Percentiles rank a stretch among this genome's conserved stretches.
Conservation (phyloP, 2,329 filamentous ascomycete species). For the Cordyceps tenuipes region DNA sequence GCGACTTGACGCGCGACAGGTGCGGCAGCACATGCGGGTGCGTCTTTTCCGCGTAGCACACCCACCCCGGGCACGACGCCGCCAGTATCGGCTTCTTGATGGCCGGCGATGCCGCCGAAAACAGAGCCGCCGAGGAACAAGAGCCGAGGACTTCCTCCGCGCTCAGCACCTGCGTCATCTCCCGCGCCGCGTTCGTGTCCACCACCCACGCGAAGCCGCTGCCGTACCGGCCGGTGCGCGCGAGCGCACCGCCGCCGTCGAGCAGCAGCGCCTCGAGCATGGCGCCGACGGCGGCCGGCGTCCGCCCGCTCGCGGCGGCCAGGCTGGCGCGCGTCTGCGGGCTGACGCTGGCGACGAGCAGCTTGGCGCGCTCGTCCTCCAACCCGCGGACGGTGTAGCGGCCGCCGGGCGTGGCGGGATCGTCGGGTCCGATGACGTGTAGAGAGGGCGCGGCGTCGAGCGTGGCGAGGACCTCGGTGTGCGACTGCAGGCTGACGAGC, state of each 20-base stretch:
- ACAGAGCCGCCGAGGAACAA: too few species aligned
- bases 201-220: slow-evolving; percentile 79
- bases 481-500: slow-evolving; percentile 89
- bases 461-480: slow-evolving; percentile 78
- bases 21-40: slow-evolving; percentile 90
- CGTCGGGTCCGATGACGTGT: slow-evolving; percentile 27
- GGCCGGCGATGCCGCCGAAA: background rate
- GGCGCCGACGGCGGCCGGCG: slow-evolving; percentile 62
- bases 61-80: slow-evolving; percentile 83
- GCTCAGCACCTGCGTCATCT: slow-evolving; percentile 73
- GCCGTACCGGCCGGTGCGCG: slow-evolving; percentile 57
- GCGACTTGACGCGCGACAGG: slow-evolving; percentile 84
- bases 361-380: slow-evolving; percentile 53
- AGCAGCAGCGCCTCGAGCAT: slow-evolving; percentile 75
- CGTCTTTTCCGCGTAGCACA: slow-evolving; percentile 97
- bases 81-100: slow-evolving; percentile 61
- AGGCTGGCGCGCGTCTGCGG: slow-evolving; percentile 86
- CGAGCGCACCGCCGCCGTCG: slow-evolving; percentile 57
- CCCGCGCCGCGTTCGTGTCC: slow-evolving; percentile 77
- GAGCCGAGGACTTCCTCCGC: slow-evolving; percentile 59
- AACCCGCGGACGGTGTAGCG: slow-evolving; percentile 38
- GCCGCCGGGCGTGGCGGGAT: slow-evolving; percentile 21
- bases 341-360: slow-evolving; percentile 89
- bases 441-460: slow-evolving; percentile 60
- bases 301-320: slow-evolving; percentile 69